Evolutionary conservation across 306 rosid genomes (phyloP).

Genomic region (Vicia faba): DNA sequence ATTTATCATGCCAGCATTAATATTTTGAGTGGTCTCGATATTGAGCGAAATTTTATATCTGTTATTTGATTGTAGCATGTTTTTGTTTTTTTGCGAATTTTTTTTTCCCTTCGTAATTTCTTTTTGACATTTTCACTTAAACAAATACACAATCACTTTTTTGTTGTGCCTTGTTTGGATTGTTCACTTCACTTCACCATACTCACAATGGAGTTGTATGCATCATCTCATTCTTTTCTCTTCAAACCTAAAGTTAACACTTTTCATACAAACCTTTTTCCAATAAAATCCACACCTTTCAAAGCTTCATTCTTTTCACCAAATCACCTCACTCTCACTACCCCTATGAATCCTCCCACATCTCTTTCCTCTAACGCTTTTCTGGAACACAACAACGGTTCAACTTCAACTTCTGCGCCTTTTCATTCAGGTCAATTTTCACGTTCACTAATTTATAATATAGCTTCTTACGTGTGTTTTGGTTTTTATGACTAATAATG

Average conservation of each 20-base stretch:
- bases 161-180: no score
- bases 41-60: no score
- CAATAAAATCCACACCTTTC: not conserved
- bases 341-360: conserved; percentile 40
- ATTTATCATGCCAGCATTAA: no score
- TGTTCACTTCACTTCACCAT: no score
- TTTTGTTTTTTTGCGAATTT: no score
- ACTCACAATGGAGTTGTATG: no score
- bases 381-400: conserved; percentile 45
- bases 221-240: not conserved
- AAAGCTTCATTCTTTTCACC: conserved; percentile 30
- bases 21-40: no score
- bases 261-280: not conserved
- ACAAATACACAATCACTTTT: no score
- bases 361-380: conserved; percentile 42
- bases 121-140: no score
- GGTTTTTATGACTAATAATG: not conserved
- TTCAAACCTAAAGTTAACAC: not conserved
- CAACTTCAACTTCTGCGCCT: conserved; percentile 43
- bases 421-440: conserved; percentile 41
- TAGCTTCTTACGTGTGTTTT: not conserved
- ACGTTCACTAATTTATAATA: not conserved
- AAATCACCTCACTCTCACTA: conserved; percentile 35
- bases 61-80: no score
- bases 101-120: no score